Evolutionary conservation across 2,329 filamentous ascomycete species (phyloP).

Genomic region (Rutstroemia sp.): DNA sequence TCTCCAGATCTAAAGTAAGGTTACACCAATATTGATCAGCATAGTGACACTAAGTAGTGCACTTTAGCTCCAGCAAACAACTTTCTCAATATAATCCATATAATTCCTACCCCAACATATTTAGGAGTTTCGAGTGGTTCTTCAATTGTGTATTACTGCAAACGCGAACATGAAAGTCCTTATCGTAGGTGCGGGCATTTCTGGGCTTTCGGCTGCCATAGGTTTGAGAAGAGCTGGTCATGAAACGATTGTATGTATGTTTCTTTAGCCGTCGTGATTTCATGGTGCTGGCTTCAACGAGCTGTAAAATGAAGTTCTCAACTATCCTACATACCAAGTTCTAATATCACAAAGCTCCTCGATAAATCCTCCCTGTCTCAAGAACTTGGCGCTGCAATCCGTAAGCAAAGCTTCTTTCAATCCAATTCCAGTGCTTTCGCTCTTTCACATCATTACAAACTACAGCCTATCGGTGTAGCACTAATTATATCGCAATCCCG

Average conservation of each 20-base stretch:
- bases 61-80: too few relatives aligned
- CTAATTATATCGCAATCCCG: too few relatives aligned
- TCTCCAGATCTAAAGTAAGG: too few relatives aligned
- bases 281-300: too few relatives aligned
- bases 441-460: too few relatives aligned
- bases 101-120: too few relatives aligned
- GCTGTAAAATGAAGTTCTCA: neutral
- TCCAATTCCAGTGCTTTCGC: neutral
- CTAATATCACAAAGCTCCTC: conserved; percentile 34
- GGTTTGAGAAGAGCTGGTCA: conserved; percentile 27
- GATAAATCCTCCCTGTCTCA: conserved; percentile 49
- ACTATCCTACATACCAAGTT: too few relatives aligned
- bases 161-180: conserved; percentile 11
- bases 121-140: too few relatives aligned
- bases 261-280: neutral
- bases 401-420: conserved; percentile 18
- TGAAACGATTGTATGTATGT: conserved; percentile 15
- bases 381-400: conserved; percentile 51
- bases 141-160: neutral
- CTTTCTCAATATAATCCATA: too few relatives aligned
- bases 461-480: too few relatives aligned
- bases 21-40: too few relatives aligned
- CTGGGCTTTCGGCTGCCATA: conserved; percentile 45
- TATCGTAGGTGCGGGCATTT: conserved; percentile 37
- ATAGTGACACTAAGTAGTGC: too few relatives aligned